Base-by-base conservation (phyloP, 768 basidiomycete genomes). In the Steccherinum ochraceum region DNA sequence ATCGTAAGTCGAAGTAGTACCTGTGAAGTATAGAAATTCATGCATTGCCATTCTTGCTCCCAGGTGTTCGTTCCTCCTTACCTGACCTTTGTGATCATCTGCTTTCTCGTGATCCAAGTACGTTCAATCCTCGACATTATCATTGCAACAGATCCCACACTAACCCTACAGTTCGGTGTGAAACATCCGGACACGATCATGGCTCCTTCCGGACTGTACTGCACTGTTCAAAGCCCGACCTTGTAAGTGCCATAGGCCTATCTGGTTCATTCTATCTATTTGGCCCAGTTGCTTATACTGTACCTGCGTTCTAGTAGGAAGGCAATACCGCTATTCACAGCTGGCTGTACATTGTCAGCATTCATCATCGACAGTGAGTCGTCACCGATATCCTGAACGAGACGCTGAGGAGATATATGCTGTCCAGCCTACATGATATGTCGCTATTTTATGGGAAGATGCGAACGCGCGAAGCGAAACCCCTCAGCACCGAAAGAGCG, bases 311-410 rank as follows among this genome's bases (percentile, higher is more conserved):
- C 39, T 40, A 21, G 44, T 24, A 23, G 43, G 12, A 48, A 63
- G 46, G 63, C 67, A 19, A 69, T 72, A 18, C 75, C 79, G 3
- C 61, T 71, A 12, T 79, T 77, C 51, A 80, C 75, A 50, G 64
- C 70, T 44, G 58, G 64, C 30, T 53, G 74, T 3, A 57, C 77
- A 50, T 46, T 61, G 20, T 47, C 75, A 30, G 71, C 78, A 20
- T 54, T 76, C 21, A 49, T 61, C 44, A 67, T 83, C 35, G 78
- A 80, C 69, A 61, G 80, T 80, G 50, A 21, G 57, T 24, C 26
- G 3, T 35, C 2, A 35, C 7, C 30, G 16, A 7, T 16, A 35
- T 35, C 30, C 7, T 35, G 7, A 35, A 16, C 30, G 30, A 35
- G 30, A 35, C 16, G 16, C 30, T 35, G 30, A 35, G 16, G n/a